Conservation (phyloP, 2,329 filamentous ascomycete species). For the Fusarium liriodendri region DNA sequence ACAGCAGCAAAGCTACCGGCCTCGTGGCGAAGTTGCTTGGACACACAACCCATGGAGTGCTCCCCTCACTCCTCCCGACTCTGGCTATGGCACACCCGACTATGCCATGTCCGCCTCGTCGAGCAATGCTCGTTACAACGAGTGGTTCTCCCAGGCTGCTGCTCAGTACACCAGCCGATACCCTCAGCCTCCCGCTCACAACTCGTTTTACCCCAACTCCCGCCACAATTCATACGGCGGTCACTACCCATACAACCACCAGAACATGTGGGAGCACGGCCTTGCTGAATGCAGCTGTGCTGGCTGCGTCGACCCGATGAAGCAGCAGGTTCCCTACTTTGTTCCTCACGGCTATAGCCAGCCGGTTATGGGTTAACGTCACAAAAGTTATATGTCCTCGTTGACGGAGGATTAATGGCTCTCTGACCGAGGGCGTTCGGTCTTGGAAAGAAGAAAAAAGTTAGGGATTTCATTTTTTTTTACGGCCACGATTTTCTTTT, state of each 20-base stretch:
- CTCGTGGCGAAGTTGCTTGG: conserved; percentile 58
- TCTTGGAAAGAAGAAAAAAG: conserved; percentile 45
- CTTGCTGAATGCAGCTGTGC: conserved; percentile 62
- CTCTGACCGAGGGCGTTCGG: conserved; percentile 26
- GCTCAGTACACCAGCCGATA: conserved; percentile 59
- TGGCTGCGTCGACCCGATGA: conserved; percentile 58
- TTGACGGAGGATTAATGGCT: conserved; percentile 33
- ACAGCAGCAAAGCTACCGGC: conserved; percentile 54
- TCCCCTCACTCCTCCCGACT: conserved; percentile 69
- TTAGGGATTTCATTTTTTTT: conserved; percentile 43
- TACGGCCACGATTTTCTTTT: conserved; percentile 49
- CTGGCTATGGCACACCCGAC: conserved; percentile 71
- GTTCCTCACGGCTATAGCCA: conserved; percentile 62
- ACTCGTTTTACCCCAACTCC: conserved; percentile 52
- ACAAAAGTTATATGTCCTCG: conserved; percentile 23
- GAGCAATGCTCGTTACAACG: conserved; percentile 66
- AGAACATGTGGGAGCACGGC: conserved; percentile 64
- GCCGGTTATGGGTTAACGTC: conserved; percentile 63
- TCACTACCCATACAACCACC: conserved; percentile 59
- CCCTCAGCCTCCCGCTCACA: conserved; percentile 55
- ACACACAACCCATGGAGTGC: conserved; percentile 59
- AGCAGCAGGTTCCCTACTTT: conserved; percentile 62
- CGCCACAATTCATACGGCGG: conserved; percentile 55
- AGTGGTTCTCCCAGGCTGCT: conserved; percentile 64
- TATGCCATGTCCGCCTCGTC: conserved; percentile 67